Conservation (phyloP, 2,329 filamentous ascomycete species). For the Cladosporium sp. region DNA sequence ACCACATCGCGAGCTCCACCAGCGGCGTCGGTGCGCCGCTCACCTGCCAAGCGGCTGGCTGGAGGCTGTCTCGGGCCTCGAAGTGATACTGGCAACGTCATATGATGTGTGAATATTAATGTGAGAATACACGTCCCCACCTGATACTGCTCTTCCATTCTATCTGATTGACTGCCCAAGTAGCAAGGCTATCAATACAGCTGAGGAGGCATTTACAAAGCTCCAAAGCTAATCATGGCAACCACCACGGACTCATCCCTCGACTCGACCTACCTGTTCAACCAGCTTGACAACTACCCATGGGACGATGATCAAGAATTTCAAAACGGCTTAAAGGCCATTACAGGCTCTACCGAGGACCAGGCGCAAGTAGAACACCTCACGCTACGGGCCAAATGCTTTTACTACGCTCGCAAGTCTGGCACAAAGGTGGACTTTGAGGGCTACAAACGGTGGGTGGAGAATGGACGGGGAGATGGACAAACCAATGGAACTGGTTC, state of each 20-base stretch:
- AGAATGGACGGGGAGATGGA: slow-evolving; percentile 19
- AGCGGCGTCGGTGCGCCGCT: not conserved
- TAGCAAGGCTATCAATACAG: too few species aligned
- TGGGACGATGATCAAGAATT: slow-evolving; percentile 70
- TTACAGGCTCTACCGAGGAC: slow-evolving; percentile 59
- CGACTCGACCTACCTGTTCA: slow-evolving; percentile 47
- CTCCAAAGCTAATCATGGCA: slow-evolving; percentile 4
- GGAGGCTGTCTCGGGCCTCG: not conserved
- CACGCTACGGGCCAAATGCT: slow-evolving; percentile 66
- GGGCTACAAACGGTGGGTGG: slow-evolving; percentile 66
- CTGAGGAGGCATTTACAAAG: not conserved
- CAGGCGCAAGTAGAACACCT: slow-evolving; percentile 57
- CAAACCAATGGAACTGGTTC: not conserved
- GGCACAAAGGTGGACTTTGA: slow-evolving; percentile 62
- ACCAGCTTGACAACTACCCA: slow-evolving; percentile 64
- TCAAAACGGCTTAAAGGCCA: slow-evolving; percentile 65
- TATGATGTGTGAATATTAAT: not conserved
- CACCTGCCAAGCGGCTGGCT: not conserved
- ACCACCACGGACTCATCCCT: slow-evolving; percentile 8
- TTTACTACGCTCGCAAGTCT: slow-evolving; percentile 58
- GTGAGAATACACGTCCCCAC: not conserved
- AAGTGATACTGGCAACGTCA: not conserved
- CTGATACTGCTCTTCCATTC: not conserved
- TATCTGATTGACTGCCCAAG: too few species aligned
- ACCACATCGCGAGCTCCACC: not conserved